Evolutionary conservation across 768 basidiomycete species (phyloP).

Genomic region (Rhizopogon sp.): DNA sequence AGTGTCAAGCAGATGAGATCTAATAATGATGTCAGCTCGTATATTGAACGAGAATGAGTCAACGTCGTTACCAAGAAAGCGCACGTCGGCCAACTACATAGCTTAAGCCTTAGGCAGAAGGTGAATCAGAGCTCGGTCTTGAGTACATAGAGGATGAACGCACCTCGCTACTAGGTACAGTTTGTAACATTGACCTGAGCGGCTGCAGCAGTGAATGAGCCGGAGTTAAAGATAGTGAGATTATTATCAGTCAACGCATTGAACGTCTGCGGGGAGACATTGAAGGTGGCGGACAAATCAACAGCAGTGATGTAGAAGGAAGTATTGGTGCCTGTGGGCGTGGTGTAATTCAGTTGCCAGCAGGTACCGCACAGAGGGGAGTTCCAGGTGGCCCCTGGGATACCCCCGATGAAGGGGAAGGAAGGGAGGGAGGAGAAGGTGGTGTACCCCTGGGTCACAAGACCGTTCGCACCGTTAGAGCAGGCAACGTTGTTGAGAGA

Average conservation of each 20-base stretch:
- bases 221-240: not conserved
- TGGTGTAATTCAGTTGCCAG: not conserved
- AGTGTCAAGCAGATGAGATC: too few species aligned
- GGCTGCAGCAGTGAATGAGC: not conserved
- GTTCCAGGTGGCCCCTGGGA: not conserved
- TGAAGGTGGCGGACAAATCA: not conserved
- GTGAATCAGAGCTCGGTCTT: too few species aligned
- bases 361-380: slow-evolving; percentile 3
- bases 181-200: not conserved
- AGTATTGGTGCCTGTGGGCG: not conserved
- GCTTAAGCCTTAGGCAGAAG: too few species aligned
- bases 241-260: not conserved
- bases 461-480: slow-evolving; percentile 11
- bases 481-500: too few species aligned
- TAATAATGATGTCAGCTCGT: too few species aligned
- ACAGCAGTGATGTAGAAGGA: slow-evolving; percentile 1
- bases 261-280: not conserved
- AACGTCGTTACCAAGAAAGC: too few species aligned
- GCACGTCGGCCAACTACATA: too few species aligned
- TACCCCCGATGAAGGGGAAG: slow-evolving; percentile 3
- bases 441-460: slow-evolving; percentile 9
- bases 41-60: too few species aligned
- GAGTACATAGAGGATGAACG: not conserved
- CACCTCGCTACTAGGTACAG: slow-evolving; percentile 3
- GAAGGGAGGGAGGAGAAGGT: slow-evolving; percentile 7